Conservation (phyloP, 2,329 filamentous ascomycete species). For the Hypoxylon sp. region DNA sequence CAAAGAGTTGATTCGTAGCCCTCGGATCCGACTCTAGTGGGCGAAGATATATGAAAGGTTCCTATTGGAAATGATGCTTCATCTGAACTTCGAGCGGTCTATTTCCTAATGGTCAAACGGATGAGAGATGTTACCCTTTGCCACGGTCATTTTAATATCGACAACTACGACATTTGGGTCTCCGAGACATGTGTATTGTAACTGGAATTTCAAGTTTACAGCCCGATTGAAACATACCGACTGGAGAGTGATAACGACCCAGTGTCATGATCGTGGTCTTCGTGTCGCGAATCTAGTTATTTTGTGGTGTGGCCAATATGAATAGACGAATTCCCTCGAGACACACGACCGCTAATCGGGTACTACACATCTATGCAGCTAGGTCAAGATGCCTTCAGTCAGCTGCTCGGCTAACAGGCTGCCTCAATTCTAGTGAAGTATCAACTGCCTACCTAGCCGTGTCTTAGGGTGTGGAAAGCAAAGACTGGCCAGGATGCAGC, state of each 20-base stretch:
- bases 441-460: constrained; percentile 5
- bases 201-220: constrained; percentile 32
- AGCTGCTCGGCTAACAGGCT: constrained; percentile 32
- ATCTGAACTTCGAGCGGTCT: constrained; percentile 3
- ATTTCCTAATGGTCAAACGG: constrained; percentile 1
- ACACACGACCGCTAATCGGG: constrained; percentile 31
- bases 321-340: constrained; percentile 37
- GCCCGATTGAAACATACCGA: constrained; percentile 37
- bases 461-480: constrained; percentile 31
- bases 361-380: constrained; percentile 33
- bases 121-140: constrained; percentile 29
- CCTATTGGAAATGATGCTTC: neutral
- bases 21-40: neutral
- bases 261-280: constrained; percentile 21
- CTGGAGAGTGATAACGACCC: constrained; percentile 11
- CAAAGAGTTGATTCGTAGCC: constrained; percentile 5
- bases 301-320: constrained; percentile 27
- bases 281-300: constrained; percentile 29
- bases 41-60: constrained; percentile 1
- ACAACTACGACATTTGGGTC: constrained; percentile 16
- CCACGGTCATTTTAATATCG: constrained; percentile 21
- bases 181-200: constrained; percentile 38
- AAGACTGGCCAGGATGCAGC: constrained; percentile 34
- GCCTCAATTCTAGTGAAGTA: constrained; percentile 6
- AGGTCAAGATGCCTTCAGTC: constrained; percentile 18